A percentile compares a stretch with the other conserved stretches of the same genome.
Conservation (phyloP, 2,329 filamentous ascomycete genomes). For the Penicillium sp. region DNA sequence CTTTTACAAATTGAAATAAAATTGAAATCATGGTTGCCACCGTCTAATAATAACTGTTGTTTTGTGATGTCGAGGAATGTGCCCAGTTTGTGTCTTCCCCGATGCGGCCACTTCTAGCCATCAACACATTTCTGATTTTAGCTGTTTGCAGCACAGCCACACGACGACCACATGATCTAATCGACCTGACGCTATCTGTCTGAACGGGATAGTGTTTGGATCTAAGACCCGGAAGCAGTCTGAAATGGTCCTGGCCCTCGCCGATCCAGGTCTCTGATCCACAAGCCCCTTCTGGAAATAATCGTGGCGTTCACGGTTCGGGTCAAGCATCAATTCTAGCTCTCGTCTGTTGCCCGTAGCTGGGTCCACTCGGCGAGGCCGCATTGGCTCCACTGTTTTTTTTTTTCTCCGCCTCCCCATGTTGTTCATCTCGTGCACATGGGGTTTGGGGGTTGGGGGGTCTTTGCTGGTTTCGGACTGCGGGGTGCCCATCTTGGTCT, state of each 20-base stretch:
- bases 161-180: background rate
- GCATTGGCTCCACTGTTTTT: slow-evolving; percentile 4
- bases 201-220: background rate
- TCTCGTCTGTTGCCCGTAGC: background rate
- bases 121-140: background rate
- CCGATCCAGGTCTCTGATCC: background rate
- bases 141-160: slow-evolving; percentile 3
- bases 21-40: background rate
- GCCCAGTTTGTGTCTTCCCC: slow-evolving; percentile 2
- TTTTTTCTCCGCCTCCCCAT: slow-evolving; percentile 5
- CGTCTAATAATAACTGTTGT: background rate
- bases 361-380: slow-evolving; percentile 1
- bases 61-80: background rate
- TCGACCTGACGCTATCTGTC: background rate
- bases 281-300: background rate
- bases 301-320: slow-evolving; percentile 3
- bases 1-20: too few relatives aligned
- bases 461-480: slow-evolving; percentile 1
- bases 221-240: background rate
- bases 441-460: background rate
- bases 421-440: background rate
- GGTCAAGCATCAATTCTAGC: slow-evolving; percentile 1
- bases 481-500: background rate
- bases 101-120: slow-evolving; percentile 17
- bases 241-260: background rate